Base-by-base conservation (phyloP, 768 basidiomycete species). In the Tricholoma matsutake region DNA sequence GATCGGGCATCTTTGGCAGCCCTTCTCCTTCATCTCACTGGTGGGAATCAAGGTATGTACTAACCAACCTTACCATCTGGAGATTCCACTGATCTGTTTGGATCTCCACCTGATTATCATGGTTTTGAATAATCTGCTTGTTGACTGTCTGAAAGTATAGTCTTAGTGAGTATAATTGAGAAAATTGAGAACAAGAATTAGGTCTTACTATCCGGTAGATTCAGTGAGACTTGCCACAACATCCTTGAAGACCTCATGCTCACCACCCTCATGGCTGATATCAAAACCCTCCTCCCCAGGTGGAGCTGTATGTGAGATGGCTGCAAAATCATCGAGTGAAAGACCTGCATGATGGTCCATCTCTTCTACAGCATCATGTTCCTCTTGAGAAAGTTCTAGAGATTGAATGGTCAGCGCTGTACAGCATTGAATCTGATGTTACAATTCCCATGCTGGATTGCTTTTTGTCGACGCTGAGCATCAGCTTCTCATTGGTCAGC, bases 211-310 rank as follows among this genome's bases (percentile, higher is more conserved):
- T 28, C 47, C 53, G 14, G 14, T 34, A 1, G 43, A 13, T 14
- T 54, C n/a, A 18, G 35, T 13, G 7, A 62, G 51, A 5, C 35
- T 55, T 43, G 53, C 55, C 10, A 35, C 61, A 49, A 63, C 32
- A 58, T n/a, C n/a, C n/a, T n/a, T n/a, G n/a, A n/a, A n/a, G n/a
- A n/a, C n/a, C n/a, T n/a, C n/a, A n/a, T n/a, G n/a, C n/a, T n/a
- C n/a, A n/a, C n/a, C n/a, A n/a, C n/a, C n/a, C n/a, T n/a, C n/a
- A n/a, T n/a, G n/a, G 51, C 63, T 63, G 28, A 54, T 57, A 20
- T 63, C 60, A 8, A 63, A 20, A 31, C 59, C 63, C n/a, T 63
- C 63, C 8, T 63, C 60, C 1, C 60, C 63, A 29, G 60, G 60
- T 13, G 49, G 55, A n/a, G 54, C 34, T 6, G 34, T 60, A 25